Evolutionary conservation across 805 yeast genomes (phyloP), one percentile per base, ranked within the genome.

Genomic region (Barnettozyma salicaria): DNA sequence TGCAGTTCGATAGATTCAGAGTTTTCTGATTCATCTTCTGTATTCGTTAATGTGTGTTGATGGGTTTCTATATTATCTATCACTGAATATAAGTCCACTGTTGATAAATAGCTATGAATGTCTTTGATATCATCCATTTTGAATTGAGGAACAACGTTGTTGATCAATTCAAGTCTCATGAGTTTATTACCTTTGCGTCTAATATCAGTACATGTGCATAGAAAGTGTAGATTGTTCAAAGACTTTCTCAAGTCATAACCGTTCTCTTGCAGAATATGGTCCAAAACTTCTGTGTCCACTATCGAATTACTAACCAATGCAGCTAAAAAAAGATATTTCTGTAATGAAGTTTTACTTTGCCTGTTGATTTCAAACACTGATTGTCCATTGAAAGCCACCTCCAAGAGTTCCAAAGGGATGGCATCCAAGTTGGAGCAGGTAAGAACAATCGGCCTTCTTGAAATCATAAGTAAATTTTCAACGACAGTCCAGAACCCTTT

Each of bases 401-500:
- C 72, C 16, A 69, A 43, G 6, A 81, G 50, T 30, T 56, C 62
- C 20, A 50, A 47, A 0, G 88, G 88, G 6, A 80, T 57, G 23
- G 58, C 62, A 8, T 54, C 51, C 3, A 63, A 37, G 42, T 74
- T 76, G 7, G 67, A 61, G 50, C 89, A 82, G 0, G 88, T 80
- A 11, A 86, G 43, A 1, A 84, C 68, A 0, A 86, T 68, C 0
- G 95, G 95, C 37, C 89, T 61, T 45, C 85, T 65, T 0, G 86
- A 70, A 13, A 72, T 68, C 25, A 67, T 65, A 27, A 87, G 58
- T 11, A 85, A 66, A 33, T 75, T 79, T 31, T 71, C 73, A 3
- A 87, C 67, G 2, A 80, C 76, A 1, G 67, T 52, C 96, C 97
- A 92, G 53, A 90, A 89, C 2, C 77, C 76, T 39, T 72, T 75